Evolutionary conservation across 192 early-diverging fungal genomes (phyloP).

Genomic region (Haplosporangium gracile): DNA sequence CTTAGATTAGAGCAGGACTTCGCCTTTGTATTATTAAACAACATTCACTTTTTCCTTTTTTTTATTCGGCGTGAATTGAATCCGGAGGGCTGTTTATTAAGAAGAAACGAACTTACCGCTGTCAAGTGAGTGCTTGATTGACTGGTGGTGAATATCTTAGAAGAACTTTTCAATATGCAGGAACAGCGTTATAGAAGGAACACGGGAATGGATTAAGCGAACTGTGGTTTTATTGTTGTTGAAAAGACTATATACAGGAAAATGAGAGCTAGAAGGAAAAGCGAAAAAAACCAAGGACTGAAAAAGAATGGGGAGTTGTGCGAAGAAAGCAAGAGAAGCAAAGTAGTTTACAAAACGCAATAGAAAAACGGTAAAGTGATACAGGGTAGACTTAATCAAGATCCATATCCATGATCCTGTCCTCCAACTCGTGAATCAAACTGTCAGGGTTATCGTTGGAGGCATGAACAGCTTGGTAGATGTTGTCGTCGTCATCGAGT

Average conservation of each 20-base stretch:
- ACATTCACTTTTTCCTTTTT: not conserved
- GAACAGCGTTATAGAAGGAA: not conserved
- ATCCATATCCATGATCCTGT: constrained; percentile 49
- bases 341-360: not conserved
- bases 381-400: constrained; percentile 25
- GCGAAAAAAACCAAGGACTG: not conserved
- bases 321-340: not conserved
- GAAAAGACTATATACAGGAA: constrained; percentile 16
- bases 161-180: not conserved
- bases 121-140: not conserved
- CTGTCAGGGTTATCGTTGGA: not conserved
- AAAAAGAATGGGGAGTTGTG: not conserved
- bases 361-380: not conserved
- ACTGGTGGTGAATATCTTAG: not conserved
- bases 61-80: not conserved
- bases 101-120: not conserved
- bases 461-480: not conserved
- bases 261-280: not conserved
- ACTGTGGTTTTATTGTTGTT: not conserved
- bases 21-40: constrained; percentile 5
- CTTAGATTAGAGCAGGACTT: constrained; percentile 3
- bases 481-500: constrained; percentile 20
- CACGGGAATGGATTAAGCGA: not conserved
- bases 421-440: constrained; percentile 23
- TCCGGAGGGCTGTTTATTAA: not conserved